Percentiles rank a stretch among this genome's conserved stretches.
phyloP scores from a whole-genome alignment of 345 rosid genomes.

The Melaleuca alternifolia region DNA sequence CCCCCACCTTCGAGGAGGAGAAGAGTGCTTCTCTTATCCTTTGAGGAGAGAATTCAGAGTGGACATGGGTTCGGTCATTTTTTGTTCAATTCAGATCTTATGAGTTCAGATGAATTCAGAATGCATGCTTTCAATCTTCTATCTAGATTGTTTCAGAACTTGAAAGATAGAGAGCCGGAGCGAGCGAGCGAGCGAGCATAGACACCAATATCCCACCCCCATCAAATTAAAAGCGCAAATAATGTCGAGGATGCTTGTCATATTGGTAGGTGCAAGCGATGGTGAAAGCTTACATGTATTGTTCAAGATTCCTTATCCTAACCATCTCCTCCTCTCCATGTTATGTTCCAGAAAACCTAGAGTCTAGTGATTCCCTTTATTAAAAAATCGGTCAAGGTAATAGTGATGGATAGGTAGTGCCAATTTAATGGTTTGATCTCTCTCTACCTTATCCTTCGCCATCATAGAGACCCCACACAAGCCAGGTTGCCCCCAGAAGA shows the following conservation, averaged over 20 bases:
- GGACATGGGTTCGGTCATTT: not conserved
- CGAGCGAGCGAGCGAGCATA: too few relatives aligned
- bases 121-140: too few relatives aligned
- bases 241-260: not conserved
- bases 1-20: not conserved
- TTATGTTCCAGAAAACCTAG: not conserved
- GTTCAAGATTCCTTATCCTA: not conserved
- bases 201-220: too few relatives aligned
- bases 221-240: too few relatives aligned
- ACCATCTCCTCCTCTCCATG: not conserved
- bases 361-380: not conserved
- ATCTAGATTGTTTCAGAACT: not conserved
- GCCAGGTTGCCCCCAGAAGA: not conserved
- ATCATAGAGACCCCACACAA: not conserved
- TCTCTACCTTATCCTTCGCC: not conserved
- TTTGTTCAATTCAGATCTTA: not conserved
- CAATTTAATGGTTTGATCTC: not conserved
- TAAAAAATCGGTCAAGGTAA: not conserved
- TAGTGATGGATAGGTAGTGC: not conserved
- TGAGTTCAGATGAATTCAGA: not conserved
- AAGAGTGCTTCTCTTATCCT: too few relatives aligned
- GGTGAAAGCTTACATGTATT: not conserved
- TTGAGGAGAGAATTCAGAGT: not conserved
- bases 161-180: not conserved
- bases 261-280: not conserved